Evolutionary conservation across 2,329 filamentous ascomycete genomes (phyloP).

Genomic region (Ascochyta viciae-villosae): DNA sequence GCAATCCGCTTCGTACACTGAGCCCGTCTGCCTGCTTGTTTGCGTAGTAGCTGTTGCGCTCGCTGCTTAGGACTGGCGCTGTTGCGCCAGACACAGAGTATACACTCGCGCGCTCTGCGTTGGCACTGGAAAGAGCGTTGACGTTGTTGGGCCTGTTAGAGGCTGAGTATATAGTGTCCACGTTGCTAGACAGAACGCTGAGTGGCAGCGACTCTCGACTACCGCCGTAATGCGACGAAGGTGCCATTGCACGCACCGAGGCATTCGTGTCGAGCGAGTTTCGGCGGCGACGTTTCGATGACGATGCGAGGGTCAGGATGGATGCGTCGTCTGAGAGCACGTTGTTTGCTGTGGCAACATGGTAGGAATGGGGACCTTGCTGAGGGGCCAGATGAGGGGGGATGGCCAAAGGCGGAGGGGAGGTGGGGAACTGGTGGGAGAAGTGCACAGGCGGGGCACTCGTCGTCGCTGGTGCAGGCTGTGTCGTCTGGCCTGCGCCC

Average conservation of each 20-base stretch:
- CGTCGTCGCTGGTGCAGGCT: slow-evolving; percentile 43
- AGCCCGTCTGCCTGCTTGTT: slow-evolving; percentile 69
- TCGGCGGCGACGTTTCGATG: slow-evolving; percentile 77
- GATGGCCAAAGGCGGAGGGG: slow-evolving; percentile 70
- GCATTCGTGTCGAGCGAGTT: slow-evolving; percentile 86
- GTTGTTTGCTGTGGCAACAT: slow-evolving; percentile 80
- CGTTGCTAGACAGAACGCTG: slow-evolving; percentile 76
- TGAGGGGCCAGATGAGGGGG: slow-evolving; percentile 70
- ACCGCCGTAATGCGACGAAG: slow-evolving; percentile 81
- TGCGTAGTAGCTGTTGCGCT: slow-evolving; percentile 82
- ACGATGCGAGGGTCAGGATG: slow-evolving; percentile 83
- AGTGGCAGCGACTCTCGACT: slow-evolving; percentile 81
- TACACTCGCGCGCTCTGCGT: slow-evolving; percentile 75
- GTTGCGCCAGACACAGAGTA: slow-evolving; percentile 74
- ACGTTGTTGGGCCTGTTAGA: slow-evolving; percentile 60
- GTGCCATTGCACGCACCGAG: slow-evolving; percentile 82
- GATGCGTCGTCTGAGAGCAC: slow-evolving; percentile 85
- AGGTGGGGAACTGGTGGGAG: slow-evolving; percentile 63
- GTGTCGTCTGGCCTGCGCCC: slow-evolving; percentile 49
- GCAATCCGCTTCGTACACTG: slow-evolving; percentile 77
- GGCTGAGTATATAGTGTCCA: slow-evolving; percentile 58
- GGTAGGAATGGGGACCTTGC: slow-evolving; percentile 73
- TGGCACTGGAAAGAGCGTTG: slow-evolving; percentile 57
- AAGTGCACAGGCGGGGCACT: slow-evolving; percentile 57
- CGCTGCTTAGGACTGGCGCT: slow-evolving; percentile 70